A percentile compares a stretch with the other conserved stretches of the same genome.
Conservation (phyloP, 257 asterid genomes). For the Agastache rugosa region DNA sequence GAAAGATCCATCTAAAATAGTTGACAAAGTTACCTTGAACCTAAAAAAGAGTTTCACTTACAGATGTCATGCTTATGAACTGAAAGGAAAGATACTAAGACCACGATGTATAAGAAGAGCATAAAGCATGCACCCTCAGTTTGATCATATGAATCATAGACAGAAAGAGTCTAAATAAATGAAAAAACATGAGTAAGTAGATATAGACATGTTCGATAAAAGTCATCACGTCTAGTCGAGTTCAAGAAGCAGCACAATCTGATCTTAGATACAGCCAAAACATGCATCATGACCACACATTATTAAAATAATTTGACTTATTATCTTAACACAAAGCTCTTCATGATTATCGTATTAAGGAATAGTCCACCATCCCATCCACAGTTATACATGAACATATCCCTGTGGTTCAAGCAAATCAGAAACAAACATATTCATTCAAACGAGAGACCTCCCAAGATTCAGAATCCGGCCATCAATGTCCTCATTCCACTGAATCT, state of each 20-base stretch:
- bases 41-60: constrained; percentile 45
- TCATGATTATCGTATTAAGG: constrained; percentile 16
- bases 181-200: not conserved
- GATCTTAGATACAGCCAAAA: constrained; percentile 14
- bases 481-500: constrained; percentile 59
- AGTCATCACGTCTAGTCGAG: not conserved
- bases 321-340: not conserved
- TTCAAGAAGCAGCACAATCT: constrained; percentile 26
- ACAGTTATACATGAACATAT: not conserved
- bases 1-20: constrained; percentile 70
- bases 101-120: not conserved
- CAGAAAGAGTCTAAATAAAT: constrained; percentile 21
- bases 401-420: not conserved
- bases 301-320: constrained; percentile 9
- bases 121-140: not conserved
- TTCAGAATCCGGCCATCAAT: constrained; percentile 50
- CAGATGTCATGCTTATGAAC: constrained; percentile 11
- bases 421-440: constrained; percentile 15
- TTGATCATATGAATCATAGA: constrained; percentile 4
- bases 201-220: not conserved
- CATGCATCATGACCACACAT: constrained; percentile 7
- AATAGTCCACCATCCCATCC: constrained; percentile 18
- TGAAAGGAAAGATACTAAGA: not conserved
- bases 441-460: constrained; percentile 68
- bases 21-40: constrained; percentile 73